Base-by-base conservation (phyloP, 441 rosid species). In the Erysimum pusillum region DNA sequence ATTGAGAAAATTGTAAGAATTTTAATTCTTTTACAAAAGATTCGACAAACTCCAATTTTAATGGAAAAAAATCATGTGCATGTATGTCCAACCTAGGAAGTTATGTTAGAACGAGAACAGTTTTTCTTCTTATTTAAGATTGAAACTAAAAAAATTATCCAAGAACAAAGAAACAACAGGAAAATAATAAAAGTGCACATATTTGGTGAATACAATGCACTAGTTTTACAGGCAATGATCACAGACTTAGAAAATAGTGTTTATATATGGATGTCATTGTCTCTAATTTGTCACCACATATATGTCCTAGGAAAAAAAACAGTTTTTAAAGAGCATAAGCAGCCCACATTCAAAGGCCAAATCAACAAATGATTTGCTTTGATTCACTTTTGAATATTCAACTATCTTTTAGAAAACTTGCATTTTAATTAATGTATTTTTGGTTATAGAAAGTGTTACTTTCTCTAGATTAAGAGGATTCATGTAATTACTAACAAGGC, bases 361-460 rank as follows among this genome's bases (percentile, higher is more conserved):
- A 64, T 71, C 67, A 77, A 63, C 54, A 57, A 8, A 77, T 63
- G 76, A 63, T 76, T 54, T 56, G 71, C 54, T 56, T 76, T 70
- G 76, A 62, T 65, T 64, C 39, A 57, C 68, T 77, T 77, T 71
- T 71, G 80, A 77, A 68, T 0, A 77, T 49, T 71, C 57, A 77
- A 58, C 68, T 48, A 46, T 28, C 68, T 64, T 77, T 64, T 18
- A 64, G 11, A 38, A 34, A 42, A 35, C 7, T 32, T 76, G 9
- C 18, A 8, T 3, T 22, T 15, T 36, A 34, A 35, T n/a, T 38
- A 1, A n/a, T 63, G 12, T 34, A 9, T 65, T 18, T 32, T 31
- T 48, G 9, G 45, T 44, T 44, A 42, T 32, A 35, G 2, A 44
- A 44, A 11, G 17, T 15, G 59, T 41, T 41, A 7, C 0, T 25